These are phyloP conservation scores for Xylaria venustula DNA, from an alignment of 495 filamentous ascomycete genomes.

Conservation along the genomic window DNA sequence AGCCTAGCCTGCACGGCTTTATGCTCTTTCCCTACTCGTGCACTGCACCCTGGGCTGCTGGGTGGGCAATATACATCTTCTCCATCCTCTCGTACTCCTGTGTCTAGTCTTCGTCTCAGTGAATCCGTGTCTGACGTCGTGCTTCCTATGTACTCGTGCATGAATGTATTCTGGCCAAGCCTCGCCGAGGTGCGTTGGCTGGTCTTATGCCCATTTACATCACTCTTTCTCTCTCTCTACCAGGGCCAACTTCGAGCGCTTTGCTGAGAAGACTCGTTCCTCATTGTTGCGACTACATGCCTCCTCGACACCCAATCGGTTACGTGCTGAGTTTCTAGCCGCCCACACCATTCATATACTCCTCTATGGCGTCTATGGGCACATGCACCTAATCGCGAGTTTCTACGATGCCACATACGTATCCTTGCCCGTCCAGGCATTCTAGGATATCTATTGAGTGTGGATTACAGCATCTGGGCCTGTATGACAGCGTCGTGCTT, in stretches of 20 bases:
- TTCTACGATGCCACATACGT: slow-evolving; percentile 3
- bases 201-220: not conserved
- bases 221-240: too few relatives aligned
- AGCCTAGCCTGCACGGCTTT: not conserved
- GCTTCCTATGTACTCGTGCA: not conserved
- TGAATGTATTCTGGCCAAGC: not conserved
- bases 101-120: not conserved
- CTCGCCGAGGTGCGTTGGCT: not conserved
- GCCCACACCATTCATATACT: not conserved
- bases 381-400: not conserved
- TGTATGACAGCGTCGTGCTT: slow-evolving; percentile 1
- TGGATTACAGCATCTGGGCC: not conserved
- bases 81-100: not conserved
- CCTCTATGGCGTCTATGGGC: not conserved
- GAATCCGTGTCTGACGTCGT: not conserved
- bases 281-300: not conserved
- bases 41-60: not conserved
- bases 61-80: not conserved
- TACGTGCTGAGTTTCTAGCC: not conserved
- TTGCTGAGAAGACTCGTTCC: not conserved
- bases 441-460: not conserved
- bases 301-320: not conserved
- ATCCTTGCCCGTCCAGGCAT: not conserved
- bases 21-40: not conserved
- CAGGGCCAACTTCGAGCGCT: too few relatives aligned